Evolutionary conservation across 441 rosid genomes (phyloP).

Genomic region (Jatropha podagrica): DNA sequence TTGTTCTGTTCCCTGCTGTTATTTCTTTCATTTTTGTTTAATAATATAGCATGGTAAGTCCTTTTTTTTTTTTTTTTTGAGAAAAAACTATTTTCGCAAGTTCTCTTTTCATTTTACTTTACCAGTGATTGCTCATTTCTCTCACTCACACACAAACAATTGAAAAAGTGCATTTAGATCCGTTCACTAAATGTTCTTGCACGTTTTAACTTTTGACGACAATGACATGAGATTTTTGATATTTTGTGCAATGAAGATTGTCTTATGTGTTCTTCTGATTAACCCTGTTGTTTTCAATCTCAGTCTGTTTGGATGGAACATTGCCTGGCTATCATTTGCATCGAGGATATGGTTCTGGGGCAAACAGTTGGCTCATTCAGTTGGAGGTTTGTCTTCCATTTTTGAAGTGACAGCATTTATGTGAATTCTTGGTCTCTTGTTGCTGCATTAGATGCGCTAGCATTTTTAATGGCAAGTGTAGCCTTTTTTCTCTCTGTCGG

Average conservation of each 20-base stretch:
- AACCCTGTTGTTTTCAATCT: constrained; percentile 18
- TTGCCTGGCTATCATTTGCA: constrained; percentile 94
- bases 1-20: not conserved
- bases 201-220: not conserved
- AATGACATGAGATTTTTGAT: constrained; percentile 1
- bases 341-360: constrained; percentile 82
- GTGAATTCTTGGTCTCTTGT: not conserved
- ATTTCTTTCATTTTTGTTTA: not conserved
- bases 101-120: not conserved
- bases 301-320: constrained; percentile 98
- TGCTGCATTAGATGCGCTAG: not conserved
- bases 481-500: no score
- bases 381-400: constrained; percentile 61
- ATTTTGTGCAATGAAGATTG: constrained; percentile 3
- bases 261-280: constrained; percentile 18
- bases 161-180: not conserved
- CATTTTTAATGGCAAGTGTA: no score
- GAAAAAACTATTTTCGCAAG: no score
- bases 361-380: constrained; percentile 89
- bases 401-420: not conserved
- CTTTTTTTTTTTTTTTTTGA: not conserved
- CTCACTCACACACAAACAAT: no score
- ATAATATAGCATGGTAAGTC: not conserved
- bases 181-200: not conserved
- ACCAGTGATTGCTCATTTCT: not conserved